These are phyloP conservation scores for Acanthamoeba sp. DNA, from an alignment of 208 protist species.

Conservation along the genomic window DNA sequence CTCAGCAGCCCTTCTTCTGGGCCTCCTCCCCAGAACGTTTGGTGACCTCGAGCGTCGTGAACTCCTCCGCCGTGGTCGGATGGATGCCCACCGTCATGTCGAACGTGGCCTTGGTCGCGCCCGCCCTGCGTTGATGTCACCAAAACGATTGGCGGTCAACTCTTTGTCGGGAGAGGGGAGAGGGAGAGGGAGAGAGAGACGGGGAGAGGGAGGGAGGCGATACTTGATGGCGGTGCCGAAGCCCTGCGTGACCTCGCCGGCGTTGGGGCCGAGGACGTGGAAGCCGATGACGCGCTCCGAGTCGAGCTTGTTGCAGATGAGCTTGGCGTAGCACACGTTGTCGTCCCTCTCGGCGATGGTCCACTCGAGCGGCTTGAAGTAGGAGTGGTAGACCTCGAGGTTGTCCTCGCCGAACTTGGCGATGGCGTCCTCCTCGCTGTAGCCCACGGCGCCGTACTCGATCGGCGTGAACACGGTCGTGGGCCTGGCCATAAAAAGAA, in stretches of 20 bases:
- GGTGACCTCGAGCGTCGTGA: constrained; percentile 92
- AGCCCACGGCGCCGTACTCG: constrained; percentile 93
- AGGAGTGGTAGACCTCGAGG: constrained; percentile 89
- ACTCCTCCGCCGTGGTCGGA: constrained; percentile 96
- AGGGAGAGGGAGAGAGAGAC: too few relatives aligned
- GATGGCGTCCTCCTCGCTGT: constrained; percentile 92
- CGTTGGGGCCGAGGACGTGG: constrained; percentile 93
- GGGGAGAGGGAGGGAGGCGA: not conserved
- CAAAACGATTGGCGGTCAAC: too few relatives aligned
- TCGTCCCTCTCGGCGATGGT: constrained; percentile 84
- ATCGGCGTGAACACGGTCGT: constrained; percentile 95
- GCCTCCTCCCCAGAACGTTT: constrained; percentile 76
- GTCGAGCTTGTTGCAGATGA: constrained; percentile 86
- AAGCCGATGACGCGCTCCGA: constrained; percentile 93
- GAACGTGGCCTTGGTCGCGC: constrained; percentile 95
- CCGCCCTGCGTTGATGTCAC: constrained; percentile 89
- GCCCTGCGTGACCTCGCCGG: constrained; percentile 94
- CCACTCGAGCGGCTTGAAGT: constrained; percentile 92
- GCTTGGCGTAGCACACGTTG: constrained; percentile 89
- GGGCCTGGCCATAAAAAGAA: constrained; percentile 76
- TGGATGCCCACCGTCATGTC: constrained; percentile 97
- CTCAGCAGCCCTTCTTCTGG: constrained; percentile 81
- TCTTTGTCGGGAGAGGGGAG: too few relatives aligned
- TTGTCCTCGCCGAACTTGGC: constrained; percentile 89
- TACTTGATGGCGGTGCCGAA: constrained; percentile 89